Conservation (phyloP, 345 rosid genomes). For the Erodium maritimum region DNA sequence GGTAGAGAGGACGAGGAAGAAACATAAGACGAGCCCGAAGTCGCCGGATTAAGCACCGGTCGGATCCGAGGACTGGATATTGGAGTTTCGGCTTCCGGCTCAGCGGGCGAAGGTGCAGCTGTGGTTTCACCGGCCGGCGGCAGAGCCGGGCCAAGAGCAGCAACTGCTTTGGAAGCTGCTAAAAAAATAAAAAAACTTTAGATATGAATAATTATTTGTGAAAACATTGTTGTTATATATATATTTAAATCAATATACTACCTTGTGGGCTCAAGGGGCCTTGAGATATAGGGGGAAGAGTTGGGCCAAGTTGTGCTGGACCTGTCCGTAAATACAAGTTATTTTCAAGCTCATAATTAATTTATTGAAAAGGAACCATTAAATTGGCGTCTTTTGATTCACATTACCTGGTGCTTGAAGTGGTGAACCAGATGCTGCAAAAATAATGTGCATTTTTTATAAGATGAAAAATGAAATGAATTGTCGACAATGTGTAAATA, state of each 20-base stretch:
- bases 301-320: slow-evolving; percentile 42
- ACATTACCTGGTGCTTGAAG: slow-evolving; percentile 76
- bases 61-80: slow-evolving; percentile 19
- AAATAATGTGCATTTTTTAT: not conserved
- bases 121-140: slow-evolving; percentile 9
- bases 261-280: slow-evolving; percentile 49
- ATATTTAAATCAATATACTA: slow-evolving; percentile 10
- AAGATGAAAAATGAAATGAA: no score
- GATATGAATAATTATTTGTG: no score
- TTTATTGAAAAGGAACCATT: not conserved
- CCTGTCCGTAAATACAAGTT: slow-evolving; percentile 28
- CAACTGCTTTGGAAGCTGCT: slow-evolving; percentile 35
- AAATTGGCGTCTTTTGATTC: not conserved
- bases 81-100: slow-evolving; percentile 17
- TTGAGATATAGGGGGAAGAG: slow-evolving; percentile 36
- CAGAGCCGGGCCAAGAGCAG: slow-evolving; percentile 20
- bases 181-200: no score
- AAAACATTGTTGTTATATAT: no score
- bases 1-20: slow-evolving; percentile 7
- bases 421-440: slow-evolving; percentile 70
- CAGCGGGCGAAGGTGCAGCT: slow-evolving; percentile 16
- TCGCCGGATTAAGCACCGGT: slow-evolving; percentile 21
- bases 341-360: slow-evolving; percentile 1
- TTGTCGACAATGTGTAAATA: not conserved
- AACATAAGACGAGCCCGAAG: slow-evolving; percentile 14